These are phyloP conservation scores for Arxiozyma heterogenica DNA, from an alignment of 1,139 yeast species.

Conservation along the genomic window DNA sequence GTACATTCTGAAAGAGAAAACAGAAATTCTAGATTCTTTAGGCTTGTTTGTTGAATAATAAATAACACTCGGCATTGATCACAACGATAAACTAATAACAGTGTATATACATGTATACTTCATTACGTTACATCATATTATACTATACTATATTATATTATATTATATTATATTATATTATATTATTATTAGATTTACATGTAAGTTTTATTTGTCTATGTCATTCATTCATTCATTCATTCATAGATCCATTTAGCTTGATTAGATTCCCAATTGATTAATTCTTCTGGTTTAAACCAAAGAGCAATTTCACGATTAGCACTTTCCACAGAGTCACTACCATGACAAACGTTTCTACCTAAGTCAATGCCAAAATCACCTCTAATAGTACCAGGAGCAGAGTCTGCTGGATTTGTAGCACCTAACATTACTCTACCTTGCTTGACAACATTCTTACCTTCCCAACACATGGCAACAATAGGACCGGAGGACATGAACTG, in stretches of 20 bases:
- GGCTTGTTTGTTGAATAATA: too few relatives aligned
- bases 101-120: too few relatives aligned
- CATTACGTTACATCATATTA: too few relatives aligned
- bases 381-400: constrained; percentile 99
- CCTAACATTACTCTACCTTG: constrained; percentile 97
- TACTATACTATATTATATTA: too few relatives aligned
- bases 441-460: constrained; percentile 98
- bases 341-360: constrained; percentile 99
- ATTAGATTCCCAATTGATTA: constrained; percentile 85
- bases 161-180: not conserved
- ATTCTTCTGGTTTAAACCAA: constrained; percentile 98
- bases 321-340: constrained; percentile 97
- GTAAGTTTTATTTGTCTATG: too few relatives aligned
- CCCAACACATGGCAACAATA: constrained; percentile 98
- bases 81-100: too few relatives aligned
- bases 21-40: too few relatives aligned
- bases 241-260: constrained; percentile 88
- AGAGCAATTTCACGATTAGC: constrained; percentile 93
- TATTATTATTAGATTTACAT: too few relatives aligned
- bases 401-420: constrained; percentile 96
- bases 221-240: constrained; percentile 34
- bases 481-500: constrained; percentile 98
- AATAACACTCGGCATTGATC: too few relatives aligned
- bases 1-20: too few relatives aligned
- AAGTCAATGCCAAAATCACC: constrained; percentile 93